Evolutionary conservation across 331 rosid species (phyloP), one percentile per base, ranked within the genome.

Genomic region (Rhamnella rubrinervis): DNA sequence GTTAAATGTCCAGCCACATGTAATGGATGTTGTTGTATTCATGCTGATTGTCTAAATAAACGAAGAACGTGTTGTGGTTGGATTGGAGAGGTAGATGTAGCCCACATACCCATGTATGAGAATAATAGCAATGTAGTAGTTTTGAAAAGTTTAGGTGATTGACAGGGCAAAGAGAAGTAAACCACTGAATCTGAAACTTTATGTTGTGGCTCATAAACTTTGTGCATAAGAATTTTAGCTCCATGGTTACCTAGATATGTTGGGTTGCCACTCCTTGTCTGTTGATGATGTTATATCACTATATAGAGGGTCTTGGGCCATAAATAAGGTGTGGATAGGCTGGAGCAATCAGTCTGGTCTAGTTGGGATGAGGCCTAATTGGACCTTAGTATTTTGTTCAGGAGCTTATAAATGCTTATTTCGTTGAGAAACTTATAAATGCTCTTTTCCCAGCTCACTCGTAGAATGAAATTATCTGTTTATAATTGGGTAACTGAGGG

Each of bases 241-340:
- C 55, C 55, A 20, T 63, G n/a, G 46, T 63, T 20, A 19, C 37
- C 25, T 19, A 20, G 50, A 40, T 41, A 20, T 44, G 67, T 11
- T 63, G 46, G 67, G 23, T 19, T 1, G 12, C 46, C 53, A 63
- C n/a, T 20, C 38, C 16, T 18, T 63, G 38, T 63, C 46, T 31
- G 67, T 41, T 63, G 37, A 13, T 41, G 53, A 41, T 63, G 31
- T 63, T 35, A 40, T 63, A 52, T 63, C 55, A 41, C 67, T 19
- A 31, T 31, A 31, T 31, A 31, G 35, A 31, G 5, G 35, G 35
- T 31, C 2, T 39, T 8, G 25, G 53, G 67, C 35, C 19, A 10
- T 19, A n/a, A 35, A 14, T 62, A 4, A 41, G 52, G 20, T 28
- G 5, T 63, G 37, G 66, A 41, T 63, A 41, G 49, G 14, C 67